phyloP scores from a whole-genome alignment of 2,329 filamentous ascomycete species.

The Penicillium sp. region DNA sequence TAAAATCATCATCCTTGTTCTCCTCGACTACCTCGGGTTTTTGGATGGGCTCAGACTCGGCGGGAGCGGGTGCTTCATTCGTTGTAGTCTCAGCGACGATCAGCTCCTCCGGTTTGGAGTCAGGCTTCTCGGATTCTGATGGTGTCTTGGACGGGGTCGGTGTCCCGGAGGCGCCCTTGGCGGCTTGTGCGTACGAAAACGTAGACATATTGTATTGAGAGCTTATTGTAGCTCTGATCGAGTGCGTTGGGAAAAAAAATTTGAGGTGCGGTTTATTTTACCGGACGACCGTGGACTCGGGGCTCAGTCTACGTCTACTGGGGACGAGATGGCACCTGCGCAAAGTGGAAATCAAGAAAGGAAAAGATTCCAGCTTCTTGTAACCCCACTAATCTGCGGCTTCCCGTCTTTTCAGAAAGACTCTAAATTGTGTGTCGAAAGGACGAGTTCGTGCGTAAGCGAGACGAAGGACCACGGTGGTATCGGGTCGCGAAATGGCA shows the following conservation, averaged over 20 bases:
- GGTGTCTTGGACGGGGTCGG: constrained; percentile 44
- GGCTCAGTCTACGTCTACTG: constrained; percentile 19
- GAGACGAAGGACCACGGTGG: constrained; percentile 1
- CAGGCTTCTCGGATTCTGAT: constrained; percentile 29
- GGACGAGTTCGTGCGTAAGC: neutral
- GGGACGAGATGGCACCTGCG: constrained; percentile 27
- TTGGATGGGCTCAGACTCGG: constrained; percentile 46
- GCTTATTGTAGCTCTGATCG: constrained; percentile 39
- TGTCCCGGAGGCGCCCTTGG: constrained; percentile 67
- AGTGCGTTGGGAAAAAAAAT: neutral
- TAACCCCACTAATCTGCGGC: constrained; percentile 30
- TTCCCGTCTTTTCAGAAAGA: constrained; percentile 24
- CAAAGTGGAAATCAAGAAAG: constrained; percentile 22
- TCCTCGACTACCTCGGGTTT: constrained; percentile 39
- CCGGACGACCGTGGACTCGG: constrained; percentile 22
- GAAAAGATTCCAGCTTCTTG: constrained; percentile 27
- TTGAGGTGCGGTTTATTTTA: constrained; percentile 22
- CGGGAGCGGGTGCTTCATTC: constrained; percentile 31
- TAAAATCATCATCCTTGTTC: constrained; percentile 37
- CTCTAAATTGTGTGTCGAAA: constrained; percentile 14
- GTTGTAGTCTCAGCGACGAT: constrained; percentile 24
- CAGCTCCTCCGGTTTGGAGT: constrained; percentile 32
- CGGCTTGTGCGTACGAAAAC: constrained; percentile 95
- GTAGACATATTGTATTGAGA: constrained; percentile 50
- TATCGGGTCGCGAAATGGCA: constrained; percentile 3